A percentile compares a stretch with the other conserved stretches of the same genome.
Conservation (phyloP, 208 protist species). For the Crithidia expoeki region DNA sequence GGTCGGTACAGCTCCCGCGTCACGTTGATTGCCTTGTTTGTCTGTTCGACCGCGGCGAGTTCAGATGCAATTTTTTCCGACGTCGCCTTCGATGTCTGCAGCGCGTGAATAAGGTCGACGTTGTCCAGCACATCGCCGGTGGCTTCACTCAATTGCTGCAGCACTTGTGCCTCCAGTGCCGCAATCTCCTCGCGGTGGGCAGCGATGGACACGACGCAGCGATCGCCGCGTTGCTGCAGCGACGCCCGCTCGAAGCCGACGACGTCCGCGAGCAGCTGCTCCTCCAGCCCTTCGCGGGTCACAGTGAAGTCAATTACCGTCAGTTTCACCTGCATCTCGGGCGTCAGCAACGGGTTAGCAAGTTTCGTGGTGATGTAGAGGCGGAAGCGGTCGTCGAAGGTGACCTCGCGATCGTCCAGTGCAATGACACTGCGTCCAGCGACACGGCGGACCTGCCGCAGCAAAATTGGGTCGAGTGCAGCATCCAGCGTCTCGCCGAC, state of each 20-base stretch:
- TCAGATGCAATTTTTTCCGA: slow-evolving; percentile 89
- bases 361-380: slow-evolving; percentile 97
- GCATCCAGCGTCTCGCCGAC: slow-evolving; percentile 96
- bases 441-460: slow-evolving; percentile 92
- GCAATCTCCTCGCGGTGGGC: slow-evolving; percentile 92
- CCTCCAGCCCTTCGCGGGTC: slow-evolving; percentile 89
- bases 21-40: slow-evolving; percentile 92
- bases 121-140: slow-evolving; percentile 96
- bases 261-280: slow-evolving; percentile 93
- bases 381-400: slow-evolving; percentile 92
- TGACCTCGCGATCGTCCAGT: slow-evolving; percentile 93
- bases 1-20: slow-evolving; percentile 91
- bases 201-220: slow-evolving; percentile 93
- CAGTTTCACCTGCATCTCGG: slow-evolving; percentile 94
- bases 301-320: slow-evolving; percentile 95
- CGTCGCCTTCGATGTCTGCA: slow-evolving; percentile 92
- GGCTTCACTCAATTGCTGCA: slow-evolving; percentile 91
- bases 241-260: slow-evolving; percentile 87
- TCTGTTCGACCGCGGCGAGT: slow-evolving; percentile 91
- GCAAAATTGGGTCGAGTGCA: slow-evolving; percentile 93
- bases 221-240: slow-evolving; percentile 85
- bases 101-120: slow-evolving; percentile 93
- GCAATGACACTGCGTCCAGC: slow-evolving; percentile 86
- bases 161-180: slow-evolving; percentile 93
- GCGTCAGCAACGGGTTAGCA: slow-evolving; percentile 93